A percentile compares a stretch with the other conserved stretches of the same genome.
Conservation (phyloP, 1,284 basidiomycete genomes). For the Malassezia yamatoensis region DNA sequence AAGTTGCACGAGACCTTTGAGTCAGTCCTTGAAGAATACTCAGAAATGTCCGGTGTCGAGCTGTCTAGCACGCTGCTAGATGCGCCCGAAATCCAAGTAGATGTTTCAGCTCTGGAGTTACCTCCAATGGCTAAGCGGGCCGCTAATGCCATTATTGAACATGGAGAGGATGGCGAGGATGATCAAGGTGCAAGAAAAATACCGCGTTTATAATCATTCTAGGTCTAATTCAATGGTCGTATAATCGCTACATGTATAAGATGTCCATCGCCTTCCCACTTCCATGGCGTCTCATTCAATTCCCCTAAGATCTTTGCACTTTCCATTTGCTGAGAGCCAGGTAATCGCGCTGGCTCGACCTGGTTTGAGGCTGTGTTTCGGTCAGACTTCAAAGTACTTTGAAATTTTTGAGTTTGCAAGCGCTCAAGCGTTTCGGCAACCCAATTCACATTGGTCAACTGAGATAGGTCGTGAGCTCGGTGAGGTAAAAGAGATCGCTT, state of each 20-base stretch:
- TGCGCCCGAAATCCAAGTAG: constrained; percentile 2
- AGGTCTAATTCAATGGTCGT: neutral
- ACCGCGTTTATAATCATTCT: constrained; percentile 18
- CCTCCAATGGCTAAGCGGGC: neutral
- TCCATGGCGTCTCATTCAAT: neutral
- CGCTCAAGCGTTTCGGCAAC: constrained; percentile 63
- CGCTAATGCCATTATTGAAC: constrained; percentile 2
- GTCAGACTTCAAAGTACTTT: neutral
- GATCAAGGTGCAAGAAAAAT: constrained; percentile 22
- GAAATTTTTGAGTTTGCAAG: neutral
- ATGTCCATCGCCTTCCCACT: constrained; percentile 14
- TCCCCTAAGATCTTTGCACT: constrained; percentile 3
- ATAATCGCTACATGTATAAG: constrained; percentile 14
- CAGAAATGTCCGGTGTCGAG: constrained; percentile 57
- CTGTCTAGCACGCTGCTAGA: constrained; percentile 29
- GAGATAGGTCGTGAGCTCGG: constrained; percentile 70
- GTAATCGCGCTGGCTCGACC: neutral
- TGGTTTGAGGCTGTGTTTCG: neutral
- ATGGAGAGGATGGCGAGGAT: constrained; percentile 18
- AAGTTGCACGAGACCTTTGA: constrained; percentile 91
- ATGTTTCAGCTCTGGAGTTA: neutral
- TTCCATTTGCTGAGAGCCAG: neutral
- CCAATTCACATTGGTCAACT: constrained; percentile 77
- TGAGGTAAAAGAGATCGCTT: constrained; percentile 62
- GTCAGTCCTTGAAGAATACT: constrained; percentile 74